Evolutionary conservation across 768 basidiomycete genomes (phyloP).

Genomic region (Crassisporium funariophilum): DNA sequence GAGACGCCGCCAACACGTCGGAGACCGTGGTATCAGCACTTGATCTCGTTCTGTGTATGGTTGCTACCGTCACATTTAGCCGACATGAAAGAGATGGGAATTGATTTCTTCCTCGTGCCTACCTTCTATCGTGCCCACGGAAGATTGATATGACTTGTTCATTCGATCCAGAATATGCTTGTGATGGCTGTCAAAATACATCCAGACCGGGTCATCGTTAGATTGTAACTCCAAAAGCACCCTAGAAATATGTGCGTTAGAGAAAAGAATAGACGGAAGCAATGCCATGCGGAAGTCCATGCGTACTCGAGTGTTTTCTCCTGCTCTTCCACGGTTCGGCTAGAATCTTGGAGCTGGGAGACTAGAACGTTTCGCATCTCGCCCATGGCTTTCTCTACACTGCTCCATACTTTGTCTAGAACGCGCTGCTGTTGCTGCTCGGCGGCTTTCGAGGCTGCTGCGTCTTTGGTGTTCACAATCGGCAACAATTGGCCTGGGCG

Average conservation of each 20-base stretch:
- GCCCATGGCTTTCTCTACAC: slow-evolving; percentile 91
- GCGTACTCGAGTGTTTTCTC: slow-evolving; percentile 93
- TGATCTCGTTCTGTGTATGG: slow-evolving; percentile 41
- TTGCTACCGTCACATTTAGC: slow-evolving; percentile 37
- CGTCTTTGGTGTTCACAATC: slow-evolving; percentile 62
- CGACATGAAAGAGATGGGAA: slow-evolving; percentile 6
- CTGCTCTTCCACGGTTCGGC: slow-evolving; percentile 85
- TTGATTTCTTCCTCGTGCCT: slow-evolving; percentile 20
- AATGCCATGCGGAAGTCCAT: not conserved
- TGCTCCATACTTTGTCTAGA: slow-evolving; percentile 94
- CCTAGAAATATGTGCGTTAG: slow-evolving; percentile 41
- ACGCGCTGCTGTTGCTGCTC: slow-evolving; percentile 89
- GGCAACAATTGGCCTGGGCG: slow-evolving; percentile 87
- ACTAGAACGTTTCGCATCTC: slow-evolving; percentile 84
- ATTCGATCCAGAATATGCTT: slow-evolving; percentile 80
- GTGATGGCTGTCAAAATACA: slow-evolving; percentile 94
- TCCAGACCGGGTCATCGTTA: slow-evolving; percentile 92
- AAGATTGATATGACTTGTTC: slow-evolving; percentile 58
- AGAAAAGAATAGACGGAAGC: not conserved
- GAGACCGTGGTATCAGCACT: slow-evolving; percentile 35
- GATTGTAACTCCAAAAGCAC: slow-evolving; percentile 86
- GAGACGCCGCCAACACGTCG: slow-evolving; percentile 41
- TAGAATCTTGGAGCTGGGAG: slow-evolving; percentile 79
- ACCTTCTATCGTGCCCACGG: slow-evolving; percentile 58
- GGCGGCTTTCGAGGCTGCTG: slow-evolving; percentile 44